These are phyloP conservation scores for Trichoderma asperelloides DNA, from an alignment of 495 filamentous ascomycete species.

Conservation along the genomic window DNA sequence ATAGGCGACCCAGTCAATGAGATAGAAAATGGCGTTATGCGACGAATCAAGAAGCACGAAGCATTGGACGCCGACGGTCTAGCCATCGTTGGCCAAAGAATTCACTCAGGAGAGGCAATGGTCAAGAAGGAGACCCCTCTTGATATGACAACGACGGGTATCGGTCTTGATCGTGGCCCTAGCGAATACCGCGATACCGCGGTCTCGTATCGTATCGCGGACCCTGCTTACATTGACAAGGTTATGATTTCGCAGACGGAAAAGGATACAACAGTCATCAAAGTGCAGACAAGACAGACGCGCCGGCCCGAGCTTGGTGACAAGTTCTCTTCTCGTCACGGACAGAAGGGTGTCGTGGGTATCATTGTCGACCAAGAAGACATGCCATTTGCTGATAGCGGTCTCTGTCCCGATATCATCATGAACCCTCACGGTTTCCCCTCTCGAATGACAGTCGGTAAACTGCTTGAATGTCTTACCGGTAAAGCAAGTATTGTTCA, in stretches of 20 bases:
- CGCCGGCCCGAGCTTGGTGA: constrained; percentile 90
- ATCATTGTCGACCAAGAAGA: constrained; percentile 94
- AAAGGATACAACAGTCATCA: constrained; percentile 68
- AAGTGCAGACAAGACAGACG: constrained; percentile 87
- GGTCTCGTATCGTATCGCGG: constrained; percentile 73
- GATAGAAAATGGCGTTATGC: constrained; percentile 41
- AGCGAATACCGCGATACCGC: constrained; percentile 58
- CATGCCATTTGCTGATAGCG: constrained; percentile 89
- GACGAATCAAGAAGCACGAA: constrained; percentile 59
- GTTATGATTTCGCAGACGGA: constrained; percentile 86
- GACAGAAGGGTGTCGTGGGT: constrained; percentile 97
- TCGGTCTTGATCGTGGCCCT: constrained; percentile 53
- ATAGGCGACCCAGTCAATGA: constrained; percentile 52
- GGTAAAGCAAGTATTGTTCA: constrained; percentile 86
- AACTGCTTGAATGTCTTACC: constrained; percentile 89
- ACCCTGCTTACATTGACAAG: constrained; percentile 86
- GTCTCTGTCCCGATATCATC: constrained; percentile 92
- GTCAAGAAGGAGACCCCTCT: constrained; percentile 78
- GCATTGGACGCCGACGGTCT: constrained; percentile 73
- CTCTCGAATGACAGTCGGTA: constrained; percentile 98
- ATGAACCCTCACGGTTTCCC: constrained; percentile 99
- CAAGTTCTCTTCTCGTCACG: constrained; percentile 97
- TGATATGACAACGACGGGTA: constrained; percentile 55
- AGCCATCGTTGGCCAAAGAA: constrained; percentile 68
- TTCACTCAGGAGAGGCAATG: constrained; percentile 69